Evolutionary conservation across 2,329 filamentous ascomycete species (phyloP), one percentile per base, ranked within the genome.

Genomic region (Trematosphaeria pertusa): DNA sequence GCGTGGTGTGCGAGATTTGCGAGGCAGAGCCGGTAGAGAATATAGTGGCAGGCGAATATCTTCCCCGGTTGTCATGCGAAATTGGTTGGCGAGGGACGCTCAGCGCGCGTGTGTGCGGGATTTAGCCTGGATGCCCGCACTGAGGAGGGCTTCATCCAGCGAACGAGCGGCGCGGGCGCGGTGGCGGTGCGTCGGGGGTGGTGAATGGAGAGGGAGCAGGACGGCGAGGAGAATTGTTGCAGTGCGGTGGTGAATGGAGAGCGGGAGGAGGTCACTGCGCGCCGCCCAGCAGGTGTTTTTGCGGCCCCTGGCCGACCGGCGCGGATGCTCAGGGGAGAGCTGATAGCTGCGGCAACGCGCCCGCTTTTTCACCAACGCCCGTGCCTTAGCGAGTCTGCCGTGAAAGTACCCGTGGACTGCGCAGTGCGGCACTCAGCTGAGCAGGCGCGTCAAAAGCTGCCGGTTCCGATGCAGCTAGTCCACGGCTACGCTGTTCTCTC

Each of bases 41-140:
- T 50, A 52, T 46, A 49, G 43, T 58, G 42, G 52, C 48, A 21
- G 46, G 41, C 35, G 40, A 44, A 36, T 26, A 39, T 31, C 34
- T 46, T 38, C 33, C 32, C 39, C 30, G 43, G 44, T 46, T 33
- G 44, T 49, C 49, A 52, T 55, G 52, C 54, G 46, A 40, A 22
- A 38, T 35, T 41, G 46, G 46, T 45, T 43, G 46, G 46, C 36
- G 44, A 32, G 45, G 40, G 30, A 12, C 37, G 44, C 19, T 22
- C 14, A 14, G 43, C 37, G 38, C 36, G 45, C 41, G 45, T 20
- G 37, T 33, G 46, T 46, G 45, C 4, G 43, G 46, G 40, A 48
- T 57, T 56, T 55, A 55, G 54, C 43, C 51, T 51, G 46, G 49
- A 50, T 43, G 37, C 38, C 21, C 38, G 21, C 26, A 30, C 9